Evolutionary conservation across 2,329 filamentous ascomycete species (phyloP), one percentile per base, ranked within the genome.

Genomic region (Fusarium setosum): DNA sequence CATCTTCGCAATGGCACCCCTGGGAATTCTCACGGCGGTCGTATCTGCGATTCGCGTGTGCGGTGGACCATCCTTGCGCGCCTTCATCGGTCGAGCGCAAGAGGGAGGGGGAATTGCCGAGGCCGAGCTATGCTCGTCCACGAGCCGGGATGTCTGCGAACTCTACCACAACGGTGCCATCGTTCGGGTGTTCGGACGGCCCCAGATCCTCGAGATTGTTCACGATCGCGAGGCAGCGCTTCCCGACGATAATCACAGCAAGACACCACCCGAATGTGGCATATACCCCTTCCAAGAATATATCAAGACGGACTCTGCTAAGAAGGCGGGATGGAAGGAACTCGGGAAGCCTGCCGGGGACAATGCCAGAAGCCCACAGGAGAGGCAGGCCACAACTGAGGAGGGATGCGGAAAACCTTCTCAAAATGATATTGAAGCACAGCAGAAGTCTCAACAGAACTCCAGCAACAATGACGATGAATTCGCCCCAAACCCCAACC

Each of bases 121-220:
- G 15, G 18, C 29, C 20, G 48, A 51, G n/a, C 48, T 51, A 5
- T 51, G 48, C 48, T 51, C 34, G 9, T 51, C 48, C 4, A 51
- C 48, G n/a, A 51, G 48, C n/a, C 26, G 42, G 21, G 23, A 41
- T 45, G 37, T 50, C 31, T 41, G 34, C 17, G 23, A 44, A 15
- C 18, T 37, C n/a, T 40, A 17, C 6, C 32, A 31, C 1, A 42
- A 58, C 32, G 41, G 48, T 0, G 41, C 40, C 6, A 35, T 47
- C 15, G 17, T 34, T 21, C 49, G 26, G n/a, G 41, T 34, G 2
- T 59, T 35, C 5, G 32, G 32, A 3, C 32, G 32, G 11, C 32
- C 32, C 3, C 12, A 35, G 32, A 35, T 35, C 15, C 32, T 35
- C 15, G 32, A 35, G 32, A 5, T 35, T 5, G 12, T 35, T 2